Conservation (phyloP, 2,329 filamentous ascomycete species). For the Diplodia seriata region DNA sequence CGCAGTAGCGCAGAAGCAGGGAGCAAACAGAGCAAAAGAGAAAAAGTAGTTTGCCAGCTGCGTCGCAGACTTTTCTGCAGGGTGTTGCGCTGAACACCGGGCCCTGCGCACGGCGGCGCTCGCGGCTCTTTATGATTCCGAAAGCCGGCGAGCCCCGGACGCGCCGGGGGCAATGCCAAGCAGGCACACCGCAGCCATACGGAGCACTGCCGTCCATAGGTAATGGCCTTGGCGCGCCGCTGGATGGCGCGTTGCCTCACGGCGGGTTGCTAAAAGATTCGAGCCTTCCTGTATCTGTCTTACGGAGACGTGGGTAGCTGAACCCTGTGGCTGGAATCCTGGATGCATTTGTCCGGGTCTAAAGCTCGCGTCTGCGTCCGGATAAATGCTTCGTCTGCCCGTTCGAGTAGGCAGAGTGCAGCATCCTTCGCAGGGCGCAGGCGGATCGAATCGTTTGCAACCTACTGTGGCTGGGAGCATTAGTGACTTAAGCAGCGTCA, state of each 20-base stretch:
- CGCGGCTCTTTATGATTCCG: slow-evolving; percentile 26
- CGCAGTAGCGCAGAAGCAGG: background rate
- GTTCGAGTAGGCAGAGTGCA: no score
- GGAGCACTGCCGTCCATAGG: background rate
- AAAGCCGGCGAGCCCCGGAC: slow-evolving; percentile 12
- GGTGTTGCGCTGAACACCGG: slow-evolving; percentile 7
- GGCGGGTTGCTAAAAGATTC: background rate
- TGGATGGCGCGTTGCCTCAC: background rate
- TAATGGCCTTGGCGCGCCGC: background rate
- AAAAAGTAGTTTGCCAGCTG: background rate
- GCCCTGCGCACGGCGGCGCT: slow-evolving; percentile 19
- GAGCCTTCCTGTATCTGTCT: no score
- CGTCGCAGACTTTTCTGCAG: slow-evolving; percentile 27
- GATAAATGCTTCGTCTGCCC: no score
- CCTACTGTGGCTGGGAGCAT: background rate
- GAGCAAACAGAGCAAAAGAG: background rate
- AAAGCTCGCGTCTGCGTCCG: no score
- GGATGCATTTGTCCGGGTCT: no score
- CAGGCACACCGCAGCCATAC: background rate
- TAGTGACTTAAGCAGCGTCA: slow-evolving; percentile 20
- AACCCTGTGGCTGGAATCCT: no score
- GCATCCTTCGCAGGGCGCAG: no score
- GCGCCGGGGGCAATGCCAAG: background rate
- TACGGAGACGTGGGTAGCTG: no score
- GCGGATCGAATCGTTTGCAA: no score